Conservation (phyloP, 495 filamentous ascomycete species). For the Xylaria cubensis region DNA sequence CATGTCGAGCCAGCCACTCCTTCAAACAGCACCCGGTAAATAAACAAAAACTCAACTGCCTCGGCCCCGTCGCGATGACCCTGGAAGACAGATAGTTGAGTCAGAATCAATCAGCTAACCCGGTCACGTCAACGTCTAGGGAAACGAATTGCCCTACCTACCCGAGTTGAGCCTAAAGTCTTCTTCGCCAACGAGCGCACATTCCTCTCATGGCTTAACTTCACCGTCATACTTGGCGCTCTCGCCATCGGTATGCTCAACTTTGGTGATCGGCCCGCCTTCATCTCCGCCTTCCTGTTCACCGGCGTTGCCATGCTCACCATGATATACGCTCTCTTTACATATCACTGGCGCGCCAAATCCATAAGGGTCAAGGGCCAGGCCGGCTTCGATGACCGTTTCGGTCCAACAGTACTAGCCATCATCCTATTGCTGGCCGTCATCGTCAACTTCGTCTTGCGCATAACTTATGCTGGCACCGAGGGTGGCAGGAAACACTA, state of each 20-base stretch:
- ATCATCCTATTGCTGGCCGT: constrained; percentile 84
- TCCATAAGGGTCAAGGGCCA: constrained; percentile 90
- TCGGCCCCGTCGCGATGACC: constrained; percentile 3
- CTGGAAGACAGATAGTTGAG: not conserved
- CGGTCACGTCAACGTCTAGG: constrained; percentile 54
- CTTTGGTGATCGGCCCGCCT: constrained; percentile 92
- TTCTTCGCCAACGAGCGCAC: constrained; percentile 99
- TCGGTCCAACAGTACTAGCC: constrained; percentile 88
- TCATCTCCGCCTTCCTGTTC: constrained; percentile 91
- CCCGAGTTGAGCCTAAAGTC: constrained; percentile 98
- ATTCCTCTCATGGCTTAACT: constrained; percentile 99
- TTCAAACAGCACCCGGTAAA: constrained; percentile 84
- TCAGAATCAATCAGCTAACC: constrained; percentile 11
- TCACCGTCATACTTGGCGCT: constrained; percentile 95
- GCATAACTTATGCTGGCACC: constrained; percentile 64
- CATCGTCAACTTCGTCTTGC: constrained; percentile 90
- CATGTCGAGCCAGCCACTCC: constrained; percentile 97
- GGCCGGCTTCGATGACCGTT: constrained; percentile 94
- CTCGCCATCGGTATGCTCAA: constrained; percentile 96
- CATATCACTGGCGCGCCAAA: constrained; percentile 96
- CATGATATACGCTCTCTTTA: constrained; percentile 93
- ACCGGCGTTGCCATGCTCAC: constrained; percentile 93
- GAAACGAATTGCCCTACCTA: constrained; percentile 98
- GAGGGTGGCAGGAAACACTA: constrained; percentile 44
- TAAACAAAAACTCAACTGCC: constrained; percentile 27